Base-by-base conservation (phyloP, 2,329 filamentous ascomycete species). In the Pyrenophora graminea region DNA sequence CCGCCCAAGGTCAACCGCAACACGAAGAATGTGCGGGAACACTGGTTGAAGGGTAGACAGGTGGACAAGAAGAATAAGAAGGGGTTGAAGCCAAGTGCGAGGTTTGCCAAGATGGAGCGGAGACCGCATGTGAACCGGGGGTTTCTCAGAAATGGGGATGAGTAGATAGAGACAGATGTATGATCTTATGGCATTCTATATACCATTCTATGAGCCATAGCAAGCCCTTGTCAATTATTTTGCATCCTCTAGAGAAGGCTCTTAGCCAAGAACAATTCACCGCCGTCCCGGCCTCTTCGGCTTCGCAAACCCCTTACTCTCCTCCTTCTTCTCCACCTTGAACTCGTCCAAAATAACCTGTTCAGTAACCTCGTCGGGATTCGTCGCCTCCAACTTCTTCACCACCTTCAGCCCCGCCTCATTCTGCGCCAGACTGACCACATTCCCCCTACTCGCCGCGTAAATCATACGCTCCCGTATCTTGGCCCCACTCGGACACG, bases 391-490 rank as follows among this genome's bases (percentile, higher is more conserved):
- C 51, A 87, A 73, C 69, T 82, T 87, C 81, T 90, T 91, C 50
- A 84, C 85, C 4, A 90, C 77, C 49, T 77, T 79, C 43, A 93
- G 67, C 0, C 85, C 86, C 1, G 84, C 86, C 59, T 90, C 83
- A 31, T 74, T 75, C 63, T 86, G 83, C 15, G 89, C 89, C 30
- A 86, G 71, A n/a, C 78, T 74, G 25, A 91, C 77, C 3, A 90
- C 87, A 19, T 78, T 77, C 23, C 76, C 75, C 61, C 83, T 78
- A 51, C 79, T 82, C 46, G 82, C 83, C 19, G 90, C 89, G 70
- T 94, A 94, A 67, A 94, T 74, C 90, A 95, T 95, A 58, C 89
- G 82, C 74, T 89, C 87, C 77, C 90, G 92, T 77, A 94, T 89
- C 74, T 86, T 89, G 45, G 81, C 84, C 23, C 78, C 82, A 0